Percentiles rank a stretch among this genome's conserved stretches.
phyloP scores from a whole-genome alignment of 768 basidiomycete genomes.

The Gelatoporia subvermispora region DNA sequence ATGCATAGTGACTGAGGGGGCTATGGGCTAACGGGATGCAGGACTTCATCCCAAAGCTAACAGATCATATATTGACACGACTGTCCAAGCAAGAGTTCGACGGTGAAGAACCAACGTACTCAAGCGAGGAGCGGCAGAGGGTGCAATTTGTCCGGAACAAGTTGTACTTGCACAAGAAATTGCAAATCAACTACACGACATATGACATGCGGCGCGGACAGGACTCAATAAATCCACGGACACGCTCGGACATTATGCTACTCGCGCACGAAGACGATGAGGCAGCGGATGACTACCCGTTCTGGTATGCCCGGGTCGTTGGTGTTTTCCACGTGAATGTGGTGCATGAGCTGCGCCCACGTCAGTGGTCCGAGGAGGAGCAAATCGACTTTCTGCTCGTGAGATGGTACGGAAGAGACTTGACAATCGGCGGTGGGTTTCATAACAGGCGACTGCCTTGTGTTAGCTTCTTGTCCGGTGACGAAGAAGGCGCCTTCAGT shows the following conservation, averaged over 20 bases:
- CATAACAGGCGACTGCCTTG: not conserved
- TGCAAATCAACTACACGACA: constrained; percentile 35
- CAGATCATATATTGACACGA: constrained; percentile 26
- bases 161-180: constrained; percentile 26
- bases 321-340: constrained; percentile 19
- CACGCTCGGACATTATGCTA: constrained; percentile 29
- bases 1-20: no score
- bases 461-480: not conserved
- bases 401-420: constrained; percentile 30
- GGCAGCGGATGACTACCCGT: constrained; percentile 9
- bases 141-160: constrained; percentile 14
- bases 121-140: constrained; percentile 11
- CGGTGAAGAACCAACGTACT: constrained; percentile 23
- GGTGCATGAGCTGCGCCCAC: not conserved
- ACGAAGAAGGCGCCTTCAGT: constrained; percentile 28
- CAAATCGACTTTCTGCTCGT: constrained; percentile 35
- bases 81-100: constrained; percentile 17
- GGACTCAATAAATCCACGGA: constrained; percentile 36
- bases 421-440: constrained; percentile 18
- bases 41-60: constrained; percentile 25
- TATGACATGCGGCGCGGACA: constrained; percentile 37
- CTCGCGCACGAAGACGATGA: constrained; percentile 4
- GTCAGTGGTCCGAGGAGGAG: not conserved
- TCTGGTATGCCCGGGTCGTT: constrained; percentile 25
- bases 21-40: no score